Evolutionary conservation across 345 rosid genomes (phyloP).

Genomic region (Aurinia saxatilis): DNA sequence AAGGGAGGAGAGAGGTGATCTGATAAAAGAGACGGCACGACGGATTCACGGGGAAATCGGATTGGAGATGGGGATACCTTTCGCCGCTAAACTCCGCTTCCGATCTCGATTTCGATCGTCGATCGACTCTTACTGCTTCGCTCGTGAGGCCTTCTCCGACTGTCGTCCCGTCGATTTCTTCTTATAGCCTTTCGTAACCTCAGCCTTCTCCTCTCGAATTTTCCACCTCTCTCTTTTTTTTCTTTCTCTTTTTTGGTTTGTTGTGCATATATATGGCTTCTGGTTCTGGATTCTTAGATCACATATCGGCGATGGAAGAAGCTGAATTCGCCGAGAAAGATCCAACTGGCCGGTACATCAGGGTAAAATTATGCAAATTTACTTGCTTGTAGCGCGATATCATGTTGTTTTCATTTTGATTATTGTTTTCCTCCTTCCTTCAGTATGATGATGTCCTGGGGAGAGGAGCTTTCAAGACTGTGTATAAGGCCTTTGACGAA

Average conservation of each 20-base stretch:
- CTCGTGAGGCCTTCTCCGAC: constrained; percentile 43
- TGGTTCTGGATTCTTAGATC: constrained; percentile 22
- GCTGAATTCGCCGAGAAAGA: constrained; percentile 53
- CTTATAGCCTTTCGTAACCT: constrained; percentile 2
- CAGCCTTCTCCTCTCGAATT: background rate
- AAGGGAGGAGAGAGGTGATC: too few species aligned
- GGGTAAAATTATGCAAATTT: too few species aligned
- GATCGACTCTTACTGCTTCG: constrained; percentile 37
- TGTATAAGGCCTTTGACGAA: constrained; percentile 91
- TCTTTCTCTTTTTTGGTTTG: background rate
- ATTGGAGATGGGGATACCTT: constrained; percentile 20
- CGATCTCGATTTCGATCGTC: constrained; percentile 33
- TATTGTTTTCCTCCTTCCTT: constrained; percentile 9
- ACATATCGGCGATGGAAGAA: constrained; percentile 25
- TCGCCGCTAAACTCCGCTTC: constrained; percentile 22
- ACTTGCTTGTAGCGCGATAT: too few species aligned
- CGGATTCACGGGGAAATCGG: constrained; percentile 3
- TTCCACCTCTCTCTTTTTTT: background rate
- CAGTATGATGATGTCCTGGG: constrained; percentile 85
- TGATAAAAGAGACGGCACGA: constrained; percentile 4
- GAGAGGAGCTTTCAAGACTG: constrained; percentile 95
- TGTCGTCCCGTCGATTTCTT: constrained; percentile 2
- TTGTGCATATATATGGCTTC: constrained; percentile 35
- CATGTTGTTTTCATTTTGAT: background rate
- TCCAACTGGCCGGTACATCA: constrained; percentile 57